Base-by-base conservation (phyloP, 495 filamentous ascomycete species). In the Aspergillus taichungensis region DNA sequence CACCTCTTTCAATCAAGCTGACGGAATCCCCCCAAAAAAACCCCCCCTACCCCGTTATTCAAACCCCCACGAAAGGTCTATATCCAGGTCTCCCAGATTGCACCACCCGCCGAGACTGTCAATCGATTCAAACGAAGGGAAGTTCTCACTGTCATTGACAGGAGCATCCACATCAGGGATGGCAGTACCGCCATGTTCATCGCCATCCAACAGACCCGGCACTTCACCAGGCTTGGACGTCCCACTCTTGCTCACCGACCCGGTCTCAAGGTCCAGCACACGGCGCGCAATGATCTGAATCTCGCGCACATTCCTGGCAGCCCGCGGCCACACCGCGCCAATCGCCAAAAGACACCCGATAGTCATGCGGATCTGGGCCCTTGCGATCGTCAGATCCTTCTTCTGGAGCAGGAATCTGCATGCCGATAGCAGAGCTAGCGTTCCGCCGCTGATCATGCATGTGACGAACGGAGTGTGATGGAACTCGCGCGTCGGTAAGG, bases 231-330 rank as follows among this genome's bases (percentile, higher is more conserved):
- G 46, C 3, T 39, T 33, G 13, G 50, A 30, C 30, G 38, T 48
- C 4, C 4, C 18, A 39, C 13, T 40, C 10, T n/a, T 30, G 14
- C 32, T 45, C 9, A 14, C 43, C 8, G 32, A 30, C 34, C 18
- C 45, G 0, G 46, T 31, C 24, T 29, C 45, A 34, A 63, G 30
- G 0, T 54, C 57, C 1, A 63, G 36, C 6, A 63, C 58, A 48
- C 83, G 71, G 53, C 80, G 77, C 27, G 84, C 84, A 56, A 84
- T 85, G 29, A 76, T 83, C 60, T 88, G 84, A 6, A 89, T 75
- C 56, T 88, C 83, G 43, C 83, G 75, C 13, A 85, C 80, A 31
- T 87, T 75, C 51, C 72, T 73, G 24, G 83, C 83, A 13, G 82
- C 84, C 38, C 59, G 41, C 4, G 58, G 56, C 61, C 63, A 66